A percentile compares a stretch with the other conserved stretches of the same genome.
phyloP scores from a whole-genome alignment of 2,329 filamentous ascomycete genomes.

The Penicillium digitatum region DNA sequence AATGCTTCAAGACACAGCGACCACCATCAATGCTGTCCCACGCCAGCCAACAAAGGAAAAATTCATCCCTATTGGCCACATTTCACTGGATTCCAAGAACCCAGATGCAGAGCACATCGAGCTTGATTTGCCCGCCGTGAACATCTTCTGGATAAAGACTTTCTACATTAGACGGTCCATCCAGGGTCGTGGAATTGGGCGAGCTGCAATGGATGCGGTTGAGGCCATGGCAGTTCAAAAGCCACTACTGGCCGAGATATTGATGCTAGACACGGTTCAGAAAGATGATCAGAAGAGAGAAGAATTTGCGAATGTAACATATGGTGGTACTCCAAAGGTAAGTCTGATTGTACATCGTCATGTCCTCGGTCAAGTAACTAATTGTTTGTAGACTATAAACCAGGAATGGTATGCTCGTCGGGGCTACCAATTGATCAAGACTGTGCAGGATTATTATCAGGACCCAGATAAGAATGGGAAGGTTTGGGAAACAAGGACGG shows the following conservation, averaged over 20 bases:
- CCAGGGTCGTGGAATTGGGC: constrained; percentile 19
- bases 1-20: constrained; percentile 16
- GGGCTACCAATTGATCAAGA: constrained; percentile 18
- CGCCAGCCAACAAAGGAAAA: constrained; percentile 10
- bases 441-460: constrained; percentile 16
- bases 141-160: constrained; percentile 21
- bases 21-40: constrained; percentile 13
- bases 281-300: constrained; percentile 16
- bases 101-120: constrained; percentile 9
- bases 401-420: constrained; percentile 23
- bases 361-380: not conserved
- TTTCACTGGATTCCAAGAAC: constrained; percentile 19
- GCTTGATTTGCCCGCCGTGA: constrained; percentile 7
- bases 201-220: constrained; percentile 22
- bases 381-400: constrained; percentile 12
- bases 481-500: constrained; percentile 15
- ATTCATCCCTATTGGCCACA: constrained; percentile 21
- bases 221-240: constrained; percentile 17
- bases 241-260: constrained; percentile 14
- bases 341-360: not conserved
- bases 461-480: constrained; percentile 13
- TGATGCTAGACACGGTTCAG: constrained; percentile 21
- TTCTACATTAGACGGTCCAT: constrained; percentile 13
- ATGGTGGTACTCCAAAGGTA: constrained; percentile 17
- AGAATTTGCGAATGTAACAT: constrained; percentile 14